A percentile compares a stretch with the other conserved stretches of the same genome.
phyloP scores from a whole-genome alignment of 495 filamentous ascomycete genomes.

The Penicilliopsis zonata region DNA sequence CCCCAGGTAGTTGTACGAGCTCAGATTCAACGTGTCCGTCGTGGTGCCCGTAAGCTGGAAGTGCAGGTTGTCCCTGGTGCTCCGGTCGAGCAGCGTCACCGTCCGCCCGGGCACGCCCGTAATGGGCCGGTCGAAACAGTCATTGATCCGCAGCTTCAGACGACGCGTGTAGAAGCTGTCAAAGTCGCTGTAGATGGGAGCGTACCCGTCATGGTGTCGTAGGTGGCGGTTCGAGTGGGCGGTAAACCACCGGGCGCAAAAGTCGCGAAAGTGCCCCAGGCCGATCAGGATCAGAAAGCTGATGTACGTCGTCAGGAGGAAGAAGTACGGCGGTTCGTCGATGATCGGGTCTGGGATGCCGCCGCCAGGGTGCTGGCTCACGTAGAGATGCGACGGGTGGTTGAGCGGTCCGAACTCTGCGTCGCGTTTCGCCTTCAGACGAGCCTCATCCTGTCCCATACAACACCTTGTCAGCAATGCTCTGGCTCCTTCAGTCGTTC shows the following conservation, averaged over 20 bases:
- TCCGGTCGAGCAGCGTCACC: constrained; percentile 71
- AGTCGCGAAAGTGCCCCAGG: constrained; percentile 78
- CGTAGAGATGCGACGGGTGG: constrained; percentile 57
- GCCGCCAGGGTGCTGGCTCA: constrained; percentile 57
- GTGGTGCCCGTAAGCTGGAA: constrained; percentile 67
- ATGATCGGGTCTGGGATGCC: constrained; percentile 60
- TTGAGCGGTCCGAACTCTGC: constrained; percentile 76
- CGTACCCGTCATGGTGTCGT: constrained; percentile 65
- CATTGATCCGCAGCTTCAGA: constrained; percentile 76
- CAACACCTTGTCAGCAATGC: background rate
- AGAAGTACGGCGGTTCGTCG: constrained; percentile 83
- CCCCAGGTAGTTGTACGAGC: constrained; percentile 89
- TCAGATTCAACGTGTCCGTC: constrained; percentile 83
- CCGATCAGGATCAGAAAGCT: constrained; percentile 81
- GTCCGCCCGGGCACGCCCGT: constrained; percentile 80
- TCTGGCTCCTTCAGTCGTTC: too few relatives aligned
- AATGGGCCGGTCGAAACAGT: constrained; percentile 77
- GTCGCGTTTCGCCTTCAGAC: constrained; percentile 50
- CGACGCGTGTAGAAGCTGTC: constrained; percentile 89
- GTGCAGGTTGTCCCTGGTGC: constrained; percentile 61
- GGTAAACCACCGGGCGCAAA: constrained; percentile 75
- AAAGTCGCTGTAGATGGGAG: constrained; percentile 81
- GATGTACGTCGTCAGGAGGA: constrained; percentile 82
- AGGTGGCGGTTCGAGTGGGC: constrained; percentile 60
- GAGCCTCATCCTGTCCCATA: constrained; percentile 43